These are phyloP conservation scores for Botryobasidium botryosum DNA, from an alignment of 768 basidiomycete species.

Conservation along the genomic window DNA sequence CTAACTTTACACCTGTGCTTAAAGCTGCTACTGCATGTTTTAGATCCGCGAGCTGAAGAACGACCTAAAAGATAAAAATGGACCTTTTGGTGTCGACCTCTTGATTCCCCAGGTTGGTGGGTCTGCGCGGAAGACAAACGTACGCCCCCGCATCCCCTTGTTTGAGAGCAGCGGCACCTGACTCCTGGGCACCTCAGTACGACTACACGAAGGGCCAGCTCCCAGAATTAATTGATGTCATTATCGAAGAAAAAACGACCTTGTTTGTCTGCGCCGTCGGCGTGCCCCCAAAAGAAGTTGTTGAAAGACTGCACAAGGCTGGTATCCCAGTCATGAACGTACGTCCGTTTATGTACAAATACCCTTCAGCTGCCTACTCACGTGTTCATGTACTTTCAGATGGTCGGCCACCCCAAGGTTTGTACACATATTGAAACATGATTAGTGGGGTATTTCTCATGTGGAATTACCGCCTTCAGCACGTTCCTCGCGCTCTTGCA, in stretches of 20 bases:
- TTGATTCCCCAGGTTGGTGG: constrained; percentile 78
- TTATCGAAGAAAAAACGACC: constrained; percentile 75
- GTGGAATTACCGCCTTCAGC: constrained; percentile 66
- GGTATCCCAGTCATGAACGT: constrained; percentile 68
- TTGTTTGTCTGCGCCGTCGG: constrained; percentile 88
- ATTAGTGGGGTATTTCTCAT: no score
- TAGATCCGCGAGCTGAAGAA: constrained; percentile 64
- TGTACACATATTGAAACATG: constrained; percentile 43
- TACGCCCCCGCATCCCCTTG: constrained; percentile 19
- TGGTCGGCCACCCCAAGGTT: no score
- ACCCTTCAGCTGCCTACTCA: neutral
- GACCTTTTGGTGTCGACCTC: constrained; percentile 83
- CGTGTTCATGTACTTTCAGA: constrained; percentile 3
- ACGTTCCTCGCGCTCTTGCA: constrained; percentile 57
- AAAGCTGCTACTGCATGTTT: constrained; percentile 16
- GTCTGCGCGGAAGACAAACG: constrained; percentile 80
- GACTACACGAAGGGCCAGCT: constrained; percentile 86
- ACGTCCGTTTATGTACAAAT: neutral
- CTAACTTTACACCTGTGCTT: neutral
- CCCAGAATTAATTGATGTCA: constrained; percentile 68
- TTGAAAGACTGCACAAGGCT: constrained; percentile 65
- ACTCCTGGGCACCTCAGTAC: constrained; percentile 26
- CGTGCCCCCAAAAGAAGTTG: constrained; percentile 67
- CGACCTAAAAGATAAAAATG: constrained; percentile 51
- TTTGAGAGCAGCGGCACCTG: neutral